Base-by-base conservation (phyloP, 2,329 filamentous ascomycete species). In the Penicillium sp. region DNA sequence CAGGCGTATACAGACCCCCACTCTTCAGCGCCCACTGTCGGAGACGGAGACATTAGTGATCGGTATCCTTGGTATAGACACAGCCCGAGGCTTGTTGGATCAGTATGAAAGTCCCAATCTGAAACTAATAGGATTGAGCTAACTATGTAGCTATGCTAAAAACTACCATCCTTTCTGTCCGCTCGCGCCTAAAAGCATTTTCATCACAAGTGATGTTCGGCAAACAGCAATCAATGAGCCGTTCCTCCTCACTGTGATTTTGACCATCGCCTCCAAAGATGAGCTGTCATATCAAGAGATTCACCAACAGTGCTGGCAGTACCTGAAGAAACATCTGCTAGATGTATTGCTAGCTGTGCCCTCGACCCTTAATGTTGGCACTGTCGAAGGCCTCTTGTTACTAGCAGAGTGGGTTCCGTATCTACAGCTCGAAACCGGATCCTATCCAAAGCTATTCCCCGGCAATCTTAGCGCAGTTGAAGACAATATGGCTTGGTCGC, bases 321-420 rank as follows among this genome's bases (percentile, higher is more conserved):
- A 58, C 26, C 23, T 54, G 9, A 48, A 60, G 14, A 31, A 34
- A 5, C 37, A 54, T 11, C n/a, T 62, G 0, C 37, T 62, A 3
- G 51, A 57, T 23, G 37, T 62, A 5, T 34, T 65, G 6, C 43
- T 65, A 5, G 61, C 55, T 10, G 44, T 36, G 9, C 58, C 55
- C 8, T 55, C 46, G 26, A 62, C 60, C 2, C 48, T 52, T 3
- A 44, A 55, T 18, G 46, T 59, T 11, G 48, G 57, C 3, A 54
- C 59, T 0, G 55, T 67, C 8, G 63, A 64, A 33, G 59, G 56
- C 4, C 47, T 67, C 9, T 42, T 67, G 7, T 48, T 67, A 3
- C 39, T 66, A 2, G 58, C 63, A 1, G 63, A 66, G 19, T 67
- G 61, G 64, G 39, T 65, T 19, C 60, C 61, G 5, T 54, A 62